Evolutionary conservation across 306 rosid genomes (phyloP), one percentile per base, ranked within the genome.

Genomic region (Ormosia semicastrata): DNA sequence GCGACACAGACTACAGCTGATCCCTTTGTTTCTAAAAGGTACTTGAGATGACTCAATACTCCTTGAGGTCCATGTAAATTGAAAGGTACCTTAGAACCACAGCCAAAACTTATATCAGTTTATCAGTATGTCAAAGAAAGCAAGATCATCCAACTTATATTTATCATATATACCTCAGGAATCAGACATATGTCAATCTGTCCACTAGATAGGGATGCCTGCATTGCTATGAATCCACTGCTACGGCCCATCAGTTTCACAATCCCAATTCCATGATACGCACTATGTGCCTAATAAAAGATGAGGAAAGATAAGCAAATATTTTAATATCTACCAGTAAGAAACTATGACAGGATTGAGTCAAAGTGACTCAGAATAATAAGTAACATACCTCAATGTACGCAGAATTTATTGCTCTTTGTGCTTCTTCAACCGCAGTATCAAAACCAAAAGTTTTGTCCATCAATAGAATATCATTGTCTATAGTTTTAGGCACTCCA

Each of bases 221-320:
- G 99, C 99, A 96, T 96, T 50, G 99, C 98, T 72, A 96, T 96
- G 85, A 82, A 96, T 76, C 99, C 99, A 80, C 99, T 96, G 90
- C 98, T 93, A 74, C 99, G 99, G 41, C 99, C 99, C 99, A 96
- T 96, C 91, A 96, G 81, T 85, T 96, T 96, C 62, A 96, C 99
- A 70, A 96, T 13, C 63, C 99, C 99, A 65, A 96, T 86, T 49
- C 99, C 99, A 83, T 92, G 99, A 85, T 92, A 96, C 44, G 99
- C 99, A 81, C 99, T 96, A 79, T 96, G 98, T 71, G 99, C 99
- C 99, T 96, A 57, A 77, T 86, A 75, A 80, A 73, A 81, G 52
- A 89, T 52, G 78, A 73, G 43, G 73, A 36, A 80, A 83, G 49
- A 70, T 71, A 24, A 58, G 46, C 46, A 7, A 79, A 65, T 33